Base-by-base conservation (phyloP, 306 rosid genomes). In the Medicago arabica region DNA sequence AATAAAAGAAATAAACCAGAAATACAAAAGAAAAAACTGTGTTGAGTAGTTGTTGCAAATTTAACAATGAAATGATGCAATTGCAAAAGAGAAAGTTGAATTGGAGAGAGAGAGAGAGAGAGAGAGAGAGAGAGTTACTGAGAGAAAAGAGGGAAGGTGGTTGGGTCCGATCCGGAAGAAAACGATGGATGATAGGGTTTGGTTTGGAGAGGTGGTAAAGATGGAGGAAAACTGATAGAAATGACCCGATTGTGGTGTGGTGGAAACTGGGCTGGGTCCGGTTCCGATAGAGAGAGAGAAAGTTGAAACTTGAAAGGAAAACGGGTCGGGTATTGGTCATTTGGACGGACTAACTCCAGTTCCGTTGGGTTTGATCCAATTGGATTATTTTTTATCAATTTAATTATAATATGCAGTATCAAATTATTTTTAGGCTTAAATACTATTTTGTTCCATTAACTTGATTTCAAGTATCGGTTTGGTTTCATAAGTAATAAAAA, bases 251-350 rank as follows among this genome's bases (percentile, higher is more conserved):
- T 44, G 28, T 64, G 46, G 50, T 9, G 23, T 39, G 19, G 57
- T 8, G 39, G 72, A 67, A 67, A 11, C 7, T 67, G 72, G 57
- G 72, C 44, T 21, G 55, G 72, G 23, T 46, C 72, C 57, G 72
- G 14, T 67, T 67, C 11, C 10, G n/a, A n/a, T n/a, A n/a, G n/a
- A n/a, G n/a, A n/a, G n/a, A n/a, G n/a, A n/a, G n/a, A n/a, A n/a
- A n/a, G n/a, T n/a, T n/a, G n/a, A n/a, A n/a, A n/a, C n/a, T n/a
- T n/a, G 71, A 41, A 21, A 41, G 13, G 11, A 13, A 5, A 67
- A 13, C 72, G 72, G 72, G 72, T 67, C 72, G 72, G 57, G 5
- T 10, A 6, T 67, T 6, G 44, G 39, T 47, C 25, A 41, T 39
- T 39, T 39, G 43, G 43, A 39, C 43, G 43, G 43, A 39, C 43